These are phyloP conservation scores for Geranium rotundifolium DNA, from an alignment of 345 rosid species.

Conservation along the genomic window DNA sequence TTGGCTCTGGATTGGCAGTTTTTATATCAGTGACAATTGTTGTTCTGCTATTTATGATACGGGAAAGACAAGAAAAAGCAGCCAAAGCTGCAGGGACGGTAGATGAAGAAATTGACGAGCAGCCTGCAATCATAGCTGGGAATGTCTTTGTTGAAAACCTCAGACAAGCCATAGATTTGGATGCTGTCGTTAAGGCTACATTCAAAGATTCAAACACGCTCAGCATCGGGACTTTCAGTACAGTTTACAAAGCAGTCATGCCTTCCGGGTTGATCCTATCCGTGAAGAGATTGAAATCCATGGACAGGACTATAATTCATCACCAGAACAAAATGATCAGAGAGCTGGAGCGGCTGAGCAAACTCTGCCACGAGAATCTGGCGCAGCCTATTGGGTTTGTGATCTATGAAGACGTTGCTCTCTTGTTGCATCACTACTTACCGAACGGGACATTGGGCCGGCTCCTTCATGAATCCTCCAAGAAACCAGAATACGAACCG, in stretches of 20 bases:
- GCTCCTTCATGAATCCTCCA: conserved; percentile 64
- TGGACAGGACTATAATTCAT: conserved; percentile 73
- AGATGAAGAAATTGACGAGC: conserved; percentile 37
- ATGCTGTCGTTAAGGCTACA: conserved; percentile 70
- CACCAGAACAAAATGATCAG: conserved; percentile 93
- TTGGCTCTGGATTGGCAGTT: conserved; percentile 87
- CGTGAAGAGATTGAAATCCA: conserved; percentile 72
- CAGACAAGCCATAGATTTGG: conserved; percentile 81
- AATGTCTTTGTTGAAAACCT: conserved; percentile 76
- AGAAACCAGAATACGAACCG: conserved; percentile 58
- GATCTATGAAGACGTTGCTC: conserved; percentile 86
- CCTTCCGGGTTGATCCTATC: conserved; percentile 83
- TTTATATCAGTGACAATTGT: conserved; percentile 73
- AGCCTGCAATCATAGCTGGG: conserved; percentile 63
- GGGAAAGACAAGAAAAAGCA: conserved; percentile 89
- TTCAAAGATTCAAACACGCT: conserved; percentile 75
- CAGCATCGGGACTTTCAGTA: conserved; percentile 78
- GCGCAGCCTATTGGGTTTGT: conserved; percentile 74
- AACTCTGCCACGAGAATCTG: conserved; percentile 82
- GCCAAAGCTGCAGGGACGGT: conserved; percentile 37
- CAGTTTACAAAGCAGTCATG: conserved; percentile 81
- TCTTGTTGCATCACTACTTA: conserved; percentile 69
- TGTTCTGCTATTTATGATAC: conserved; percentile 81
- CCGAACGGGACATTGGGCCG: conserved; percentile 75
- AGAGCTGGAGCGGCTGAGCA: conserved; percentile 92